Evolutionary conservation across 225 moss, liverwort and hornwort genomes (phyloP).

Genomic region (Pseudisothecium myosuroides): DNA sequence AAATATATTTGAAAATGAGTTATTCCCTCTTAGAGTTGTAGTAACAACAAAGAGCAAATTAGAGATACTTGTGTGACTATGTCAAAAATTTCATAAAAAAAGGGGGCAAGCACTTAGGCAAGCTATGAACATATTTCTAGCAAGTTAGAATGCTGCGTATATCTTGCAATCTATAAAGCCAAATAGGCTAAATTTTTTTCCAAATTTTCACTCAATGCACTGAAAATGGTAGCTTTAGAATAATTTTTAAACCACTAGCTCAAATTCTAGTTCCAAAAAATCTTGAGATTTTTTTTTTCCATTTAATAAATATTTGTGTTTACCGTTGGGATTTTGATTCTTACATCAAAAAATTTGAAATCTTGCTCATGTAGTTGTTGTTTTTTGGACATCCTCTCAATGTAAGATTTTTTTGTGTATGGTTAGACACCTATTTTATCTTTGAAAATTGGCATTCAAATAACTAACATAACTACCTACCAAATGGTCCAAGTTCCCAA

Average conservation of each 20-base stretch:
- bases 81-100: too few relatives aligned
- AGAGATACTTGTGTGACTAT: too few relatives aligned
- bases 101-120: rapidly evolving
- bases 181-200: not conserved
- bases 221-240: too few relatives aligned
- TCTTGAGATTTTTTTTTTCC: too few relatives aligned
- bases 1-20: too few relatives aligned
- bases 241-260: too few relatives aligned
- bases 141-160: not conserved
- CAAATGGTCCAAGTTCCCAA: not conserved
- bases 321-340: rapidly evolving
- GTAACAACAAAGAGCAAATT: too few relatives aligned
- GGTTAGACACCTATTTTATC: not conserved
- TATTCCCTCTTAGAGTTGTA: too few relatives aligned
- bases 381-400: rapidly evolving
- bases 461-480: not conserved
- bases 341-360: not conserved
- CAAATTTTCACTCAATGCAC: too few relatives aligned
- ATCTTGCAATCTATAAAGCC: not conserved
- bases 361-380: not conserved
- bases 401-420: too few relatives aligned
- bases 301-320: not conserved
- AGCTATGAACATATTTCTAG: not conserved
- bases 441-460: not conserved
- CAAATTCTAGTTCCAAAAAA: too few relatives aligned